Conservation (phyloP, 176 grass and related monocot species). For the Neostapfia colusana region DNA sequence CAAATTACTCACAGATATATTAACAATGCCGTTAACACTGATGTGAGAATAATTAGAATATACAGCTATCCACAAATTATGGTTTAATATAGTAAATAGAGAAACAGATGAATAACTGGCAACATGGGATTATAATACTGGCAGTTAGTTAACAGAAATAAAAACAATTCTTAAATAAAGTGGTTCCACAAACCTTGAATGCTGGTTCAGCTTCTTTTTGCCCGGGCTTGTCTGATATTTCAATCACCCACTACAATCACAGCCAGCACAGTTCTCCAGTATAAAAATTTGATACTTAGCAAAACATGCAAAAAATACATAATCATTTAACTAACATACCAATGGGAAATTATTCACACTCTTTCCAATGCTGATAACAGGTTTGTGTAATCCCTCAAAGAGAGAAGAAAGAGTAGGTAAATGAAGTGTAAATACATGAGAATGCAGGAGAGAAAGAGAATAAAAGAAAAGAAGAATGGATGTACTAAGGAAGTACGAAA, state of each 20-base stretch:
- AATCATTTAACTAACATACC: constrained; percentile 52
- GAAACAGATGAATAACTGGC: background rate
- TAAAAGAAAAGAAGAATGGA: background rate
- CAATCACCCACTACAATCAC: constrained; percentile 77
- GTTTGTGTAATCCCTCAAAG: constrained; percentile 87
- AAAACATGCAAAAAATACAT: constrained; percentile 15
- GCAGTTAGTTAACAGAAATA: background rate
- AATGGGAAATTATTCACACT: constrained; percentile 78
- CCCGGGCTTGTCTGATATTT: constrained; percentile 94
- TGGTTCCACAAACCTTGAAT: constrained; percentile 68
- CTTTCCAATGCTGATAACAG: constrained; percentile 91
- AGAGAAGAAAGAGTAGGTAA: constrained; percentile 76
- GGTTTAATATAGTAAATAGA: constrained; percentile 6
- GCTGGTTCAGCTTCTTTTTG: constrained; percentile 77
- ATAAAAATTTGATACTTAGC: constrained; percentile 17
- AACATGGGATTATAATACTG: background rate
- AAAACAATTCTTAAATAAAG: constrained; percentile 13
- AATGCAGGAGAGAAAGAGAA: background rate
- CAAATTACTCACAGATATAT: constrained; percentile 22
- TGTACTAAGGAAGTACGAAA: background rate
- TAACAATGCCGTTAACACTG: background rate
- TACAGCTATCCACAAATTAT: background rate
- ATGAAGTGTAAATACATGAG: constrained; percentile 40
- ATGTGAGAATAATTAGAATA: constrained; percentile 4
- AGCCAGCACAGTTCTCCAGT: constrained; percentile 29